Conservation (phyloP, 805 yeast genomes). For the Yamadazyma akitaensis region DNA sequence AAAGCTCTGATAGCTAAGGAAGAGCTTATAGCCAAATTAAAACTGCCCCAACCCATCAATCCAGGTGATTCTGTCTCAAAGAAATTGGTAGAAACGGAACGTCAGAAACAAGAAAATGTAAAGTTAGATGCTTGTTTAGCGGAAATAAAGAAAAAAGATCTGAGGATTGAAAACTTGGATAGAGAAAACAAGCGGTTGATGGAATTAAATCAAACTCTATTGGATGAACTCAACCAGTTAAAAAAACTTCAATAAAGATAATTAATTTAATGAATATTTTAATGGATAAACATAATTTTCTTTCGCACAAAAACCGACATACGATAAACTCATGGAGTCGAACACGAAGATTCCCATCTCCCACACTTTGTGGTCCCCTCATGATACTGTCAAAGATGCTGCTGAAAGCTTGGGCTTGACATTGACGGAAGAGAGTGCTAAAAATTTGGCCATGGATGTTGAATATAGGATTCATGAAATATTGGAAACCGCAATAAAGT, state of each 20-base stretch:
- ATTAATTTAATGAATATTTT: not conserved
- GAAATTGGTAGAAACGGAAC: slow-evolving; percentile 12
- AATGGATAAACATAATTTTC: not conserved
- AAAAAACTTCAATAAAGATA: not conserved
- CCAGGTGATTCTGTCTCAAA: not conserved
- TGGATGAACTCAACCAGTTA: slow-evolving; percentile 11
- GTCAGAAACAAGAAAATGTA: slow-evolving; percentile 15
- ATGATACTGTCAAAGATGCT: slow-evolving; percentile 93
- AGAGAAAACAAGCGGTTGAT: slow-evolving; percentile 28
- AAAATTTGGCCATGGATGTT: slow-evolving; percentile 97
- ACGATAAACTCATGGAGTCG: slow-evolving; percentile 24
- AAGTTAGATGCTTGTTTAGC: slow-evolving; percentile 19
- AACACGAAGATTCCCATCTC: slow-evolving; percentile 58
- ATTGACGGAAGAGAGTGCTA: slow-evolving; percentile 88
- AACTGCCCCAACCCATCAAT: not conserved
- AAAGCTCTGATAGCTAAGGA: slow-evolving; percentile 10
- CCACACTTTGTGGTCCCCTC: slow-evolving; percentile 95
- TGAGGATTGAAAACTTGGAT: slow-evolving; percentile 20
- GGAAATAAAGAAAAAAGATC: slow-evolving; percentile 21
- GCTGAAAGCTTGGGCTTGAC: slow-evolving; percentile 87
- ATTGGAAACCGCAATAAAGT: slow-evolving; percentile 90
- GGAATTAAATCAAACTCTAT: slow-evolving; percentile 29
- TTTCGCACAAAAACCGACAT: not conserved
- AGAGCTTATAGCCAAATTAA: not conserved
- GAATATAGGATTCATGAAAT: slow-evolving; percentile 96